These are phyloP conservation scores for Teratosphaeria viscida DNA, from an alignment of 2,329 filamentous ascomycete genomes.

Conservation along the genomic window DNA sequence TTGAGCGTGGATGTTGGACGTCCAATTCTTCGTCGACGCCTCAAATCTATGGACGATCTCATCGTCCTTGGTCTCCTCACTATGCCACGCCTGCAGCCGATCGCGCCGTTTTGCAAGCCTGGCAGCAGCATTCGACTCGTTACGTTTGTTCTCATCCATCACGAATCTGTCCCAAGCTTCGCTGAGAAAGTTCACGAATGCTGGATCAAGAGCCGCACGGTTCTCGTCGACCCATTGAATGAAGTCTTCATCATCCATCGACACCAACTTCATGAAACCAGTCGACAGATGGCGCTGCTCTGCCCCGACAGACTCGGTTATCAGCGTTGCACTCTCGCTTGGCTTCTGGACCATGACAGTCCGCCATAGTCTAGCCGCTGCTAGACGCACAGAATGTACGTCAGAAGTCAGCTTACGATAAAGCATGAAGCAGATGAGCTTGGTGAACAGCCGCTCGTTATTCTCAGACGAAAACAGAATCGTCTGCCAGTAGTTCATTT, in stretches of 20 bases:
- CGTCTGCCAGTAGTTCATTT: conserved; percentile 91
- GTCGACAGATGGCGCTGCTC: conserved; percentile 62
- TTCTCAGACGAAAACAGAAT: conserved; percentile 72
- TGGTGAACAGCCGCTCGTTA: conserved; percentile 69
- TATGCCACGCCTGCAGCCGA: conserved; percentile 68
- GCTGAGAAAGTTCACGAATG: conserved; percentile 75
- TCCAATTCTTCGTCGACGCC: conserved; percentile 78
- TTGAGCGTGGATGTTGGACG: conserved; percentile 86
- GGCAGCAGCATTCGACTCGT: conserved; percentile 60
- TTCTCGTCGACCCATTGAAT: conserved; percentile 80
- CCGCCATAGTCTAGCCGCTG: conserved; percentile 78
- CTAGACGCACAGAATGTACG: conserved; percentile 55
- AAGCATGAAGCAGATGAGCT: conserved; percentile 82
- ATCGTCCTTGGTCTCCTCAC: conserved; percentile 57
- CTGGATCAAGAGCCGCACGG: conserved; percentile 61
- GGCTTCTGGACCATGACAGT: conserved; percentile 91
- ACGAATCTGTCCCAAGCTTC: conserved; percentile 86
- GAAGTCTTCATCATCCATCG: conserved; percentile 82
- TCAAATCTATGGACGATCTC: conserved; percentile 73
- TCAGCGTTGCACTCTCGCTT: conserved; percentile 62
- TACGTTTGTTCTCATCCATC: conserved; percentile 66
- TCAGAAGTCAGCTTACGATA: conserved; percentile 77
- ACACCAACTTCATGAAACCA: conserved; percentile 74
- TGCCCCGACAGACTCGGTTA: conserved; percentile 58
- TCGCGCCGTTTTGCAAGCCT: conserved; percentile 70